Base-by-base conservation (phyloP, 2,329 filamentous ascomycete species). In the Grosmannia penicillata region DNA sequence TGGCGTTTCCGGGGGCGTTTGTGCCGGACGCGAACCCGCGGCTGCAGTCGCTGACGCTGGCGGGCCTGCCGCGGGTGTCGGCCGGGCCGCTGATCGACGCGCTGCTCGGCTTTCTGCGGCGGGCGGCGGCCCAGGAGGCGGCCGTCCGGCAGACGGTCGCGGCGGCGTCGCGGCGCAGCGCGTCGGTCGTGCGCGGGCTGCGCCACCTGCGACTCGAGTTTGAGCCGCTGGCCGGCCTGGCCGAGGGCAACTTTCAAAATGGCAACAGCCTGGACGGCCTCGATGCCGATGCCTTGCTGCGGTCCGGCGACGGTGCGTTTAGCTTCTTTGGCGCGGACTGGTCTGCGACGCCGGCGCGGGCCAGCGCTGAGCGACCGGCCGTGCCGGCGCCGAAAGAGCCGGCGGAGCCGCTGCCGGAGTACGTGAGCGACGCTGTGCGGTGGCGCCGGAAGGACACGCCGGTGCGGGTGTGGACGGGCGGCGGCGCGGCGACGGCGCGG, bases 1-100 rank as follows among this genome's bases (percentile, higher is more conserved):
- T 59, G 24, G 60, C 62, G 7, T 74, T 65, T 45, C 63, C 66
- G 3, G 55, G 63, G 36, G 49, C 56, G 13, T 69, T 72, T 38
- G 49, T 60, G 4, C 73, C 74, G 0, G 64, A 74, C 35, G 65
- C 67, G 55, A 78, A 76, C 42, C 65, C 71, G 1, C 63, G 71
- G 4, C 51, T 78, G 18, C 53, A 51, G 10, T 67, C 63, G 1
- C 47, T 78, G 19, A 69, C 66, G 4, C 53, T 78, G 18, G 72
- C 70, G 0, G 54, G 60, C 22, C 59, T 78, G 4, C 74, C 74
- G 0, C 60, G 68, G 8, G 61, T 62, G 19, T 74, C 72, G 1
- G 58, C 53, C 5, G 72, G 71, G 1, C 60, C 60, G 6, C 42
- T 75, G 13, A 60, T 70, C 24, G 47, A 57, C n/a, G 59, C 53